phyloP scores from a whole-genome alignment of 2,329 filamentous ascomycete species.

The Xylariales sp. region DNA sequence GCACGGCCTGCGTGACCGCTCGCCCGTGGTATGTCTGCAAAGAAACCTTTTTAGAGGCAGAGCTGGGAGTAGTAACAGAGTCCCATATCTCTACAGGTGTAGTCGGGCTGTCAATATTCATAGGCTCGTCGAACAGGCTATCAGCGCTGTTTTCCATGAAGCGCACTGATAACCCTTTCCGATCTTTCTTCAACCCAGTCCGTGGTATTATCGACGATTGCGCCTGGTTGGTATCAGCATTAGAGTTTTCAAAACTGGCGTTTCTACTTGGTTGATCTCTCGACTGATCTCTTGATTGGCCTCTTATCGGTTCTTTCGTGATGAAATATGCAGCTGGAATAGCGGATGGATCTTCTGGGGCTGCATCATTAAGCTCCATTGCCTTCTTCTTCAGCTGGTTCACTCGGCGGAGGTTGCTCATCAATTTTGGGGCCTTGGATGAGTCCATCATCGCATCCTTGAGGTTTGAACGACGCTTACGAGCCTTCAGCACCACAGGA shows the following conservation, averaged over 20 bases:
- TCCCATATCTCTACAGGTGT: too few species aligned
- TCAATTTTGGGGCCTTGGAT: slow-evolving; percentile 34
- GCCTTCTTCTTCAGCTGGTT: slow-evolving; percentile 38
- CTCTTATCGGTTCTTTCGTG: slow-evolving; percentile 13
- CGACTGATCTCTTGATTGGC: slow-evolving; percentile 6
- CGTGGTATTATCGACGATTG: background rate
- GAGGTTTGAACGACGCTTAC: slow-evolving; percentile 26
- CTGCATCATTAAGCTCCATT: slow-evolving; percentile 39
- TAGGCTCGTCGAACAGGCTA: slow-evolving; percentile 17
- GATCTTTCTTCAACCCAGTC: slow-evolving; percentile 4
- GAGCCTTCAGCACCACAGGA: background rate
- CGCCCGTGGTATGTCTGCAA: slow-evolving; percentile 21
- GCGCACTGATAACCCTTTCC: slow-evolving; percentile 7
- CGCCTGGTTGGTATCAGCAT: background rate
- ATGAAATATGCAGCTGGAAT: slow-evolving; percentile 26
- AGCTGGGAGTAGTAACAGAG: too few species aligned
- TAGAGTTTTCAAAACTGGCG: background rate
- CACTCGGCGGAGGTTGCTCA: slow-evolving; percentile 30
- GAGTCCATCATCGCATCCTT: slow-evolving; percentile 36
- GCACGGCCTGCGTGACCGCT: slow-evolving; percentile 18
- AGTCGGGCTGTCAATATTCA: slow-evolving; percentile 16
- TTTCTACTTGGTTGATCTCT: background rate
- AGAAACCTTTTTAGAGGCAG: slow-evolving; percentile 15
- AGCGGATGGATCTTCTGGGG: slow-evolving; percentile 31
- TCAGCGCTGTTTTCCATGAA: slow-evolving; percentile 6